Evolutionary conservation across 768 basidiomycete genomes (phyloP), one percentile per base, ranked within the genome.

Genomic region (Podaxis sp.): DNA sequence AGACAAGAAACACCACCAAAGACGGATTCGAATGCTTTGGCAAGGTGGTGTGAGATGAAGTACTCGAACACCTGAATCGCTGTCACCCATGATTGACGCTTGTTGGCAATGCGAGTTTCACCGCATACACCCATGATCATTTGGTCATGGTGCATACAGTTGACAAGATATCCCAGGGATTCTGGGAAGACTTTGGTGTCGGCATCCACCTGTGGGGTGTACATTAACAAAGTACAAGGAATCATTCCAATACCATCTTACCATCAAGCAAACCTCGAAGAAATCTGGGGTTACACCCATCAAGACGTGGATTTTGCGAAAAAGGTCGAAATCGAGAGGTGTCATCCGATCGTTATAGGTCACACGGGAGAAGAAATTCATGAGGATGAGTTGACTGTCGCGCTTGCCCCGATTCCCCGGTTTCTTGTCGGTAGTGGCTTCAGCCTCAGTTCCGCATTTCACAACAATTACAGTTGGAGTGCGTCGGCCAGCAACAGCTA

Each of bases 281-380:
- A 93, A 98, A 74, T 99, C 97, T 1, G 97, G 96, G 1, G 97
- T 99, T 8, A 99, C 93, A n/a, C 97, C 96, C 93, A 97, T 98
- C 38, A 99, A 83, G 33, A 89, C 83, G 69, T 99, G 95, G 2
- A 95, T 87, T 80, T 99, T 99, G 57, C 97, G 87, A 82, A 99
- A 99, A 39, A 99, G 81, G 77, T 99, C 97, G 72, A 94, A 99
- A 73, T 99, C 97, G 69, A 99, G 84, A 6, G 97, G 97, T 28
- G 86, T 85, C 96, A 99, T 99, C 63, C 96, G 92, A 73, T 99
- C 97, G 74, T 99, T 99, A 77, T 99, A 99, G 17, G 97, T 99
- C 69, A 99, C 97, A 52, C 93, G 88, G 54, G 95, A 96, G 80
- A 99, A 99, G 75, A 99, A 99, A 79, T 98, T 97, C 97, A 99